Conservation (phyloP, 225 moss, liverwort and hornwort species). For the Pleurozium schreberi region DNA sequence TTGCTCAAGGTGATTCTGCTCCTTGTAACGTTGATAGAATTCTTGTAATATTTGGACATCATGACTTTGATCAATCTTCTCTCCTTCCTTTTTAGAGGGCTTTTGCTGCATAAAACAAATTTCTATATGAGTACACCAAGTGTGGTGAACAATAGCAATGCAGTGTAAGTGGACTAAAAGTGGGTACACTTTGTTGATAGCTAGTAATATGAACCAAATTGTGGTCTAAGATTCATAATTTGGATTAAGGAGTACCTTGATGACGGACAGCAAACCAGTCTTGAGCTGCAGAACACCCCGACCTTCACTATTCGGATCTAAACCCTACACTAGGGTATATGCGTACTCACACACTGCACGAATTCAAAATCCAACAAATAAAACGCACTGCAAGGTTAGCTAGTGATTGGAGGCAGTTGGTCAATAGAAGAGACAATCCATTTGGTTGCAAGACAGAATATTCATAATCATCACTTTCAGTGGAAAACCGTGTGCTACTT, state of each 20-base stretch:
- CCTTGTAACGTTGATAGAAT: conserved; percentile 59
- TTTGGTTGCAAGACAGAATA: not conserved
- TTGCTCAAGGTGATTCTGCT: conserved; percentile 39
- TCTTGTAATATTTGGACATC: conserved; percentile 62
- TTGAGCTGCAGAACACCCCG: conserved; percentile 94
- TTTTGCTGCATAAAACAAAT: conserved; percentile 64
- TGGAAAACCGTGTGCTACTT: not conserved
- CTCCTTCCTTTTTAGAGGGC: conserved; percentile 77
- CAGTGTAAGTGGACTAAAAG: not conserved
- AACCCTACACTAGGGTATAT: conserved; percentile 63
- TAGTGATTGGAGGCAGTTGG: too few relatives aligned
- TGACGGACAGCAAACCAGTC: conserved; percentile 87
- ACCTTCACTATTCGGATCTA: conserved; percentile 91
- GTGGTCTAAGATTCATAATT: not conserved
- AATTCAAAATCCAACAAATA: conserved; percentile 1
- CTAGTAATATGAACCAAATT: not conserved
- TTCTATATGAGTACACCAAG: not conserved
- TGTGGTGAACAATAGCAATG: not conserved
- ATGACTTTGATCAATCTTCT: conserved; percentile 71
- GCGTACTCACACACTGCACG: conserved; percentile 85
- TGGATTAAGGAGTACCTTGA: conserved; percentile 44
- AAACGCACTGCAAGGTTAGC: not conserved
- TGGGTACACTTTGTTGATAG: not conserved
- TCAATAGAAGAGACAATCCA: not conserved
- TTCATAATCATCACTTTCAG: not conserved